Evolutionary conservation across 2,329 filamentous ascomycete genomes (phyloP).

Genomic region (Mycogone perniciosa): DNA sequence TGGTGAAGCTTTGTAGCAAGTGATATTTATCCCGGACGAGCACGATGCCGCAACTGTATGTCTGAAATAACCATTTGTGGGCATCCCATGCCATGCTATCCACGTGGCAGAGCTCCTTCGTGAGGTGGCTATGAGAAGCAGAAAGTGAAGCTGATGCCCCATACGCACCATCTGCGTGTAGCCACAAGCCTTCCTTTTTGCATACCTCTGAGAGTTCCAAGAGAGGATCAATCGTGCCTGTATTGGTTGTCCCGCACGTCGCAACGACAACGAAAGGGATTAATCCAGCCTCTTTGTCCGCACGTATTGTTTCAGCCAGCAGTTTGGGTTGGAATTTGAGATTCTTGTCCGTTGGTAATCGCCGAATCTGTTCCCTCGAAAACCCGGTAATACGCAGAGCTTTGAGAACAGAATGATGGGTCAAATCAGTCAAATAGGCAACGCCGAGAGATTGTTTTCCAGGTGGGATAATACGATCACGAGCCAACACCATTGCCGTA

Average conservation of each 20-base stretch:
- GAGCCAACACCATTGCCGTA: slow-evolving; percentile 18
- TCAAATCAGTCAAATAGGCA: slow-evolving; percentile 17
- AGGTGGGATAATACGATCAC: slow-evolving; percentile 13
- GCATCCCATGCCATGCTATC: slow-evolving; percentile 23
- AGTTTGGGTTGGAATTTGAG: slow-evolving; percentile 4
- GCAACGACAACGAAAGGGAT: slow-evolving; percentile 15
- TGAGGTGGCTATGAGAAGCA: slow-evolving; percentile 7
- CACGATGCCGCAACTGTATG: slow-evolving; percentile 19
- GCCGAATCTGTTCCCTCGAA: slow-evolving; percentile 8
- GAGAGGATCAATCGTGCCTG: slow-evolving; percentile 14
- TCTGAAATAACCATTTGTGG: slow-evolving; percentile 24
- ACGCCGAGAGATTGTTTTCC: slow-evolving; percentile 10
- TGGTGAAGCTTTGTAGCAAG: slow-evolving; percentile 18
- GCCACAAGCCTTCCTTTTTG: slow-evolving; percentile 15
- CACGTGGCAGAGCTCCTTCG: slow-evolving; percentile 13
- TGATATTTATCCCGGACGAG: slow-evolving; percentile 17
- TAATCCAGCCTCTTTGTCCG: slow-evolving; percentile 8
- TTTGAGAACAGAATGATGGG: slow-evolving; percentile 15
- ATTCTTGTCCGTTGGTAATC: slow-evolving; percentile 6
- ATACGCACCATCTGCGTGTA: slow-evolving; percentile 21
- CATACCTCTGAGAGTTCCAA: slow-evolving; percentile 9
- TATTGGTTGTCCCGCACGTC: slow-evolving; percentile 15
- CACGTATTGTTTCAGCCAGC: slow-evolving; percentile 7
- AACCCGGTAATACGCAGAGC: slow-evolving; percentile 14
- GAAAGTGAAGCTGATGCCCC: slow-evolving; percentile 20